phyloP scores from a whole-genome alignment of 2,329 filamentous ascomycete species.

The Leptosphaerulina australis region DNA sequence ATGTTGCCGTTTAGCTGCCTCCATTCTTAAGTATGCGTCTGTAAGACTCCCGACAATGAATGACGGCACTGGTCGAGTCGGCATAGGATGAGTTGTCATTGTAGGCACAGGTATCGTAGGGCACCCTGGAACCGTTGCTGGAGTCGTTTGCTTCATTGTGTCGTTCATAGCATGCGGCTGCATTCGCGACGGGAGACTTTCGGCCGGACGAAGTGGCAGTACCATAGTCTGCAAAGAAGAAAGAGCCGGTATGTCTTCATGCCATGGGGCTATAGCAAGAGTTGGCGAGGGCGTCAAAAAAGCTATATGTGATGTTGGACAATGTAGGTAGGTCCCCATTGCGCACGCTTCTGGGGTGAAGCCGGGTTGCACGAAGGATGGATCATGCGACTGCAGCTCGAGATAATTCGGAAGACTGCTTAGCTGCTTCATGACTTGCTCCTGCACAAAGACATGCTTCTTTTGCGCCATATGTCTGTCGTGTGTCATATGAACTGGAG shows the following conservation, averaged over 20 bases:
- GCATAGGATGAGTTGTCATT: neutral
- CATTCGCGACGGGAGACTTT: neutral
- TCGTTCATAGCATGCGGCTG: neutral
- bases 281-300: neutral
- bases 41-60: slow-evolving; percentile 7
- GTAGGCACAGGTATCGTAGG: neutral
- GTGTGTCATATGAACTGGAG: neutral
- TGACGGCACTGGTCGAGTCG: neutral
- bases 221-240: neutral
- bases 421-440: neutral
- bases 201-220: neutral
- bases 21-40: slow-evolving; percentile 9
- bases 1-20: slow-evolving; percentile 1
- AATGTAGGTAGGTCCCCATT: neutral
- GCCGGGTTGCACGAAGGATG: slow-evolving; percentile 4
- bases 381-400: neutral
- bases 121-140: neutral
- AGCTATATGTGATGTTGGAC: neutral
- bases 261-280: neutral
- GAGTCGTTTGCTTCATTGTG: neutral
- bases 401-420: neutral
- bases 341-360: neutral
- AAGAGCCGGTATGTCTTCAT: neutral
- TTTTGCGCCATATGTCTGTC: neutral
- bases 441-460: neutral